Conservation (phyloP, 371 early-diverging fungal genomes). For the Encephalitozoon hellem region DNA sequence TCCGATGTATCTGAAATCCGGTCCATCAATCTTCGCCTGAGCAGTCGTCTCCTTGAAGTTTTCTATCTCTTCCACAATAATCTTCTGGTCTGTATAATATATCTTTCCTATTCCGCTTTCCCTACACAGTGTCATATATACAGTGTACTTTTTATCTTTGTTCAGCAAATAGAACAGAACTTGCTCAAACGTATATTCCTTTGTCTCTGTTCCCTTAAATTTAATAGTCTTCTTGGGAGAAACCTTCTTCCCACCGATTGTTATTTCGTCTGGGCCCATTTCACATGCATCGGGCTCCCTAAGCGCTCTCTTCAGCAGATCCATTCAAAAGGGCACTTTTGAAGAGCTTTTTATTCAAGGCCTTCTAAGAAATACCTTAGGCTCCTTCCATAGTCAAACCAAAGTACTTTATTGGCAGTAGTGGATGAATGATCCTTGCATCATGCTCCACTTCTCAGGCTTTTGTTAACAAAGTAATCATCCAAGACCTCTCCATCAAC, state of each 20-base stretch:
- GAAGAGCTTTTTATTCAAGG: not conserved
- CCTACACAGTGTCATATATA: slow-evolving; percentile 22
- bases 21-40: not conserved
- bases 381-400: not conserved
- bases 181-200: slow-evolving; percentile 31
- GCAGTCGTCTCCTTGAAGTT: not conserved
- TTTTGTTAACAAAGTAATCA: slow-evolving; percentile 24
- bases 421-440: not conserved
- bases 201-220: slow-evolving; percentile 9
- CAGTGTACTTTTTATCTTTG: slow-evolving; percentile 10
- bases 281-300: not conserved
- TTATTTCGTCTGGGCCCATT: not conserved
- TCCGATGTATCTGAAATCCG: slow-evolving; percentile 26
- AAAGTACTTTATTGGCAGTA: not conserved
- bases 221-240: not conserved
- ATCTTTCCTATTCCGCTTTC: slow-evolving; percentile 7
- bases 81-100: slow-evolving; percentile 33
- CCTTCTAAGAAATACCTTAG: not conserved
- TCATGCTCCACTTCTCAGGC: not conserved
- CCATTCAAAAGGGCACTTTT: slow-evolving; percentile 9
- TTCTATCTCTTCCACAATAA: slow-evolving; percentile 31
- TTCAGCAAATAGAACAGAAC: slow-evolving; percentile 24
- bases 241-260: not conserved
- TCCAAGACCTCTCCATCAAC: slow-evolving; percentile 5
- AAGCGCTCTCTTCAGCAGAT: not conserved